phyloP scores from a whole-genome alignment of 1,284 basidiomycete genomes.

The Trichosporon faecale region DNA sequence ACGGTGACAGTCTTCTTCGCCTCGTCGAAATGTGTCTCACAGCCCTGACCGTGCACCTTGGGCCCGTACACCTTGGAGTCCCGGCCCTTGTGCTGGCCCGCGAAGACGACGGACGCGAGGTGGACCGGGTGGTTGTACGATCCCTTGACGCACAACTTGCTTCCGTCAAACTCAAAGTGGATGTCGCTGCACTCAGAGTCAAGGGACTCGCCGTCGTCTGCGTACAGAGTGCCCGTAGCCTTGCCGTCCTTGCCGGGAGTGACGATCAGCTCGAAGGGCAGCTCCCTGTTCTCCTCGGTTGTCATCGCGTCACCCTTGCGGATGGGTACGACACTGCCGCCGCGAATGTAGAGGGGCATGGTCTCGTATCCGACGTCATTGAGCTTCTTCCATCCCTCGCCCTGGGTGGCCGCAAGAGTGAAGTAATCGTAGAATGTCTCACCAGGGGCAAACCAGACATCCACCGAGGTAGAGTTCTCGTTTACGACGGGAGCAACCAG shows the following conservation, averaged over 20 bases:
- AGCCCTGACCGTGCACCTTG: conserved; percentile 21
- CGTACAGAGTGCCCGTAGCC: conserved; percentile 60
- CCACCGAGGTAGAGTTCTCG: conserved; percentile 59
- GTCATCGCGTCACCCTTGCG: conserved; percentile 62
- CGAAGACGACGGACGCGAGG: conserved; percentile 23
- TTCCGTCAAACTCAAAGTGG: conserved; percentile 54
- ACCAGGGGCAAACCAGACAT: conserved; percentile 53
- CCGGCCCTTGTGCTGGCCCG: conserved; percentile 18
- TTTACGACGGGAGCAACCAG: conserved; percentile 69
- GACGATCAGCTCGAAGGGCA: conserved; percentile 60
- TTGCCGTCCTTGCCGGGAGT: conserved; percentile 55
- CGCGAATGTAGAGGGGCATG: conserved; percentile 67
- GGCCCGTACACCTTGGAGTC: conserved; percentile 12
- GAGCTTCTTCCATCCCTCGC: conserved; percentile 35
- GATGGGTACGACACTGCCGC: conserved; percentile 60
- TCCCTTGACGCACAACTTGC: conserved; percentile 57
- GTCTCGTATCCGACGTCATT: conserved; percentile 54
- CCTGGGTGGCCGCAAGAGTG: conserved; percentile 59
- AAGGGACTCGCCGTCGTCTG: conserved; percentile 62
- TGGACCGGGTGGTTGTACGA: conserved; percentile 55
- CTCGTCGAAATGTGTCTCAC: neutral
- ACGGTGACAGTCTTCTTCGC: conserved; percentile 6
- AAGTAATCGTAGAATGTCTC: conserved; percentile 68
- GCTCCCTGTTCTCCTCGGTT: conserved; percentile 58
- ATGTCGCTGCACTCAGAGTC: conserved; percentile 56